Evolutionary conservation across 2,329 filamentous ascomycete genomes (phyloP).

Genomic region (Rutstroemia sp.): DNA sequence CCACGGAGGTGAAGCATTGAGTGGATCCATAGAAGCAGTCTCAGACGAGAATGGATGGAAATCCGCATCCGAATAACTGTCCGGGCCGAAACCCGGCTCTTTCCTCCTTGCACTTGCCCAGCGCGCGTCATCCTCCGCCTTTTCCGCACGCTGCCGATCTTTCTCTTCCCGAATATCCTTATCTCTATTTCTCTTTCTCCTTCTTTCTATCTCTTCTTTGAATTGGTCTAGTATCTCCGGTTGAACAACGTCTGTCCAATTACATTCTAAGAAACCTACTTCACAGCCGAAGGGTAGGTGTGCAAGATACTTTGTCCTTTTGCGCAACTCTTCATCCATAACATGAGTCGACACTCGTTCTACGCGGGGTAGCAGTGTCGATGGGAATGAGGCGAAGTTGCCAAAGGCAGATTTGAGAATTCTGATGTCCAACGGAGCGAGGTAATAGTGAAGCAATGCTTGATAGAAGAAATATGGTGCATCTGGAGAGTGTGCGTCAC

Average conservation of each 20-base stretch:
- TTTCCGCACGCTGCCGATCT: conserved; percentile 60
- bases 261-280: conserved; percentile 65
- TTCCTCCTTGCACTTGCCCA: conserved; percentile 52
- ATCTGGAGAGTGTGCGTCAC: conserved; percentile 17
- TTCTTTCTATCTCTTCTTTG: conserved; percentile 51
- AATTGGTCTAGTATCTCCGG: conserved; percentile 56
- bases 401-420: conserved; percentile 66
- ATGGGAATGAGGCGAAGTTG: conserved; percentile 58
- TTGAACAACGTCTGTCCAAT: conserved; percentile 64
- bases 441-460: conserved; percentile 62
- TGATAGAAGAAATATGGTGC: conserved; percentile 64
- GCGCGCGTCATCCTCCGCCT: conserved; percentile 57
- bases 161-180: conserved; percentile 66
- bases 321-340: conserved; percentile 63
- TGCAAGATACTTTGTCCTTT: conserved; percentile 61
- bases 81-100: conserved; percentile 40
- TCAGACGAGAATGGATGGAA: conserved; percentile 64
- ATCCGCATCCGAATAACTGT: conserved; percentile 48
- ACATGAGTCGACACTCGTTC: conserved; percentile 66
- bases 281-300: conserved; percentile 68
- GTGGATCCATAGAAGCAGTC: conserved; percentile 39
- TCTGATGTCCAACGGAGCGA: conserved; percentile 65
- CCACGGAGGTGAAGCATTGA: conserved; percentile 40
- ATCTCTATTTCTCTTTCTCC: conserved; percentile 57
- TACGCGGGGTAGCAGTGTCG: conserved; percentile 62